Base-by-base conservation (phyloP, 2,329 filamentous ascomycete species). In the Aspergillus uvarum region DNA sequence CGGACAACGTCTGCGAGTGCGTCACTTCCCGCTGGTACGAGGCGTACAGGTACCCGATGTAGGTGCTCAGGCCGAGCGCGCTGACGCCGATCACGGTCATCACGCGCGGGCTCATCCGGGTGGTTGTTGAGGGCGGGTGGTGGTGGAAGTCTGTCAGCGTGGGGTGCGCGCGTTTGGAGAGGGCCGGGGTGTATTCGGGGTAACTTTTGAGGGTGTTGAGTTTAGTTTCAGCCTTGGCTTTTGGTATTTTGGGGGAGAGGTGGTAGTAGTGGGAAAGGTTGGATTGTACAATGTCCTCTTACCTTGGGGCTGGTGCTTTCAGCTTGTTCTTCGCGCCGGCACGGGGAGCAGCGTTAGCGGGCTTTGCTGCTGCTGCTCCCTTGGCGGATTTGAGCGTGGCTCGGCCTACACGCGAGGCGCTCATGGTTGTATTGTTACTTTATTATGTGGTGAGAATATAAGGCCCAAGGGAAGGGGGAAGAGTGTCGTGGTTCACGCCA, bases 11-110 rank as follows among this genome's bases (percentile, higher is more conserved):
- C 52, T 71, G 70, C 0, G 71, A 66, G 49, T 70, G 67, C 44
- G 65, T 62, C 2, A 77, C 70, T 56, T 78, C 74, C 22, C 71
- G 73, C 26, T 65, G 64, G 65, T 81, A 80, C 3, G 77, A 76
- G 21, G 71, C 69, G 67, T 80, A 81, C 11, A 79, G 70, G 55
- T 76, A 80, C 54, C 74, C 72, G 58, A 73, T 72, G 69, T 82
- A 82, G 12, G 72, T 73, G 59, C 78, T 77, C 16, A 81, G 70
- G 1, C 67, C 66, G 44, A 80, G 74, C 53, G 76, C 70, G 53
- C 75, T 69, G 47, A 80, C 63, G 4, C 74, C 77, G 14, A 76
- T 61, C 16, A 74, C 66, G 49, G 75, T 77, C 62, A 80, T 69
- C 19, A 71, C 68, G 47, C 68, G 65, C 3, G 75, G 72, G 6